These are phyloP conservation scores for Senecio squalidus DNA, from an alignment of 140 eudicot genomes.

Conservation along the genomic window DNA sequence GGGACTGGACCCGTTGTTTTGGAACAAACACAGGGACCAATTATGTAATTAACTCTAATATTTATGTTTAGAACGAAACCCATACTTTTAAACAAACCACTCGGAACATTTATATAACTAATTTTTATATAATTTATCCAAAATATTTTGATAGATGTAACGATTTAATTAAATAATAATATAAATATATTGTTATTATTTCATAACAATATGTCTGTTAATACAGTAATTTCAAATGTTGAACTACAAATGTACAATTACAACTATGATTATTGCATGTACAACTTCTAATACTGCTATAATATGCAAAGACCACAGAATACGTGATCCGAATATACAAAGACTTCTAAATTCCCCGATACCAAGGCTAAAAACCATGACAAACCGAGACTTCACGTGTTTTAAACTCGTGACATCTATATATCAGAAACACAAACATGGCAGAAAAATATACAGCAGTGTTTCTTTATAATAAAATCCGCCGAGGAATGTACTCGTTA, in stretches of 20 bases:
- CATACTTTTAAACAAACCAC: too few species aligned
- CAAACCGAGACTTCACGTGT: constrained; percentile 1
- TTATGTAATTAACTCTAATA: too few species aligned
- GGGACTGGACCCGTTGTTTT: too few species aligned
- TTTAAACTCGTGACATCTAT: constrained; percentile 6
- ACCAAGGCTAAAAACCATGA: background rate
- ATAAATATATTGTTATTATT: too few species aligned
- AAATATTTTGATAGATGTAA: too few species aligned
- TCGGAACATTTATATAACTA: too few species aligned
- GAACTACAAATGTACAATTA: background rate
- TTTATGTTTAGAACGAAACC: too few species aligned
- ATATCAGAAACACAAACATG: background rate
- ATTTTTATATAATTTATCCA: too few species aligned
- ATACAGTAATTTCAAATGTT: background rate
- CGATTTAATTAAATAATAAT: too few species aligned
- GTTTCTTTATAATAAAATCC: constrained; percentile 4
- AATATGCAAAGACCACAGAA: constrained; percentile 10
- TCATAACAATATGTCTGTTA: background rate
- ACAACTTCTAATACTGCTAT: constrained; percentile 13
- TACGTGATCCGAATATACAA: background rate
- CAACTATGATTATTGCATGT: constrained; percentile 15
- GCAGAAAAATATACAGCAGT: background rate
- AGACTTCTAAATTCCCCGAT: constrained; percentile 1
- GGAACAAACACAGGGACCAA: too few species aligned
- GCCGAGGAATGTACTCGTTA: constrained; percentile 16